Conservation (phyloP, 768 basidiomycete species). For the Udeniomyces megalosporus region DNA sequence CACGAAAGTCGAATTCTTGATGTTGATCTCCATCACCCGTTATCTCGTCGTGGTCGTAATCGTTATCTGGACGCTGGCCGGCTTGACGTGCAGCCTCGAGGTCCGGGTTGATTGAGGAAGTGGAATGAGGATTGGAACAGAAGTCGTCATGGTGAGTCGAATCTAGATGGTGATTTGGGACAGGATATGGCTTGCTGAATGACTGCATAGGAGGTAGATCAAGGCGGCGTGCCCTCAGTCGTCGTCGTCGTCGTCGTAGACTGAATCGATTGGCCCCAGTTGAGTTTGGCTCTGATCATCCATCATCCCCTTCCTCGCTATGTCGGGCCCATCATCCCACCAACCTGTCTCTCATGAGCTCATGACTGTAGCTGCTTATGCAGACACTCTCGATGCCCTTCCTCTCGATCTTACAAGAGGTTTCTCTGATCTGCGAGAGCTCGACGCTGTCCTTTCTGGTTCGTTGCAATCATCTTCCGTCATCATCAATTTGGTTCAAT, state of each 20-base stretch:
- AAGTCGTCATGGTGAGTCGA: too few species aligned
- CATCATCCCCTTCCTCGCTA: background rate
- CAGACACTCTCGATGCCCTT: constrained; percentile 80
- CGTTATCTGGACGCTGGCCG: too few species aligned
- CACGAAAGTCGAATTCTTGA: too few species aligned
- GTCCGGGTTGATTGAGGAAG: too few species aligned
- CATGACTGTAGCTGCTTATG: constrained; percentile 49
- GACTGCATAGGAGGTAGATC: too few species aligned
- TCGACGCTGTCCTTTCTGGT: constrained; percentile 75
- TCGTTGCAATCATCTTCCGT: constrained; percentile 13
- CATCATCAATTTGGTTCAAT: background rate
- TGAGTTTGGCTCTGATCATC: background rate
- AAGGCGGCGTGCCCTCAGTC: too few species aligned
- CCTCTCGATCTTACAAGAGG: constrained; percentile 86
- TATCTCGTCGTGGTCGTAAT: too few species aligned
- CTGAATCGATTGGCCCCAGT: background rate
- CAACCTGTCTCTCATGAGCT: constrained; percentile 12
- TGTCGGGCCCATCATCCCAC: background rate
- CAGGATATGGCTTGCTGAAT: too few species aligned
- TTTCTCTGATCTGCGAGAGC: constrained; percentile 90
- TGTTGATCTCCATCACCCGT: too few species aligned
- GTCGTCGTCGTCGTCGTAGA: background rate
- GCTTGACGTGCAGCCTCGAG: too few species aligned
- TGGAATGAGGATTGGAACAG: too few species aligned
- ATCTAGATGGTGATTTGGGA: too few species aligned